phyloP scores from a whole-genome alignment of 306 rosid genomes.

The Inga leiocalycina region DNA sequence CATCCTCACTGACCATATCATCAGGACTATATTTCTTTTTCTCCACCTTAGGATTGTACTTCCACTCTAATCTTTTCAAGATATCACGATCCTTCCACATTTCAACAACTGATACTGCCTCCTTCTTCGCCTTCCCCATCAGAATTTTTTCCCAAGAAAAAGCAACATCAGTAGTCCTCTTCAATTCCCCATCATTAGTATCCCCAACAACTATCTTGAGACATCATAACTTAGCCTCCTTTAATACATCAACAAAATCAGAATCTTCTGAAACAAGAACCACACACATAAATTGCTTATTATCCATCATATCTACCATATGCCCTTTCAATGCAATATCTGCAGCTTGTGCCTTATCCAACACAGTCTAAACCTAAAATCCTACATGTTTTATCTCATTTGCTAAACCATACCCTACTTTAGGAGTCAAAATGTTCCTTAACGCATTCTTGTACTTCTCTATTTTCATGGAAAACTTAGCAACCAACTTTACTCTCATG shows the following conservation, averaged over 20 bases:
- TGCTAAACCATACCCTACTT: slow-evolving; percentile 62
- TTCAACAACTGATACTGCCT: slow-evolving; percentile 61
- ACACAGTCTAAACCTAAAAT: slow-evolving; percentile 57
- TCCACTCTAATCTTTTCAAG: slow-evolving; percentile 80
- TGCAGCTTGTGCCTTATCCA: slow-evolving; percentile 55
- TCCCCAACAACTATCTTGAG: slow-evolving; percentile 82
- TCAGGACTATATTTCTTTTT: background rate
- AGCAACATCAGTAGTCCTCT: slow-evolving; percentile 68
- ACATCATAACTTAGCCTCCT: slow-evolving; percentile 74
- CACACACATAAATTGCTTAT: slow-evolving; percentile 62
- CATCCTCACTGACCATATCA: background rate
- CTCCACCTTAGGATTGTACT: slow-evolving; percentile 43
- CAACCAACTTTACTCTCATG: slow-evolving; percentile 73
- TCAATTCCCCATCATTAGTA: slow-evolving; percentile 61
- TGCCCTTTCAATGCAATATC: slow-evolving; percentile 54
- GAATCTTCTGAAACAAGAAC: slow-evolving; percentile 84
- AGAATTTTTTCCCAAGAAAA: slow-evolving; percentile 85
- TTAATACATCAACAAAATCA: slow-evolving; percentile 60
- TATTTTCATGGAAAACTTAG: slow-evolving; percentile 83
- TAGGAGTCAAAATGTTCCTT: slow-evolving; percentile 55
- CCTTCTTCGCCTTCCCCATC: slow-evolving; percentile 68
- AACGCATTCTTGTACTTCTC: slow-evolving; percentile 76
- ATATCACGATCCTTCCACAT: slow-evolving; percentile 86
- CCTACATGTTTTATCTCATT: slow-evolving; percentile 63
- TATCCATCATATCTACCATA: slow-evolving; percentile 46